Evolutionary conservation across 192 early-diverging fungal species (phyloP), one percentile per base, ranked within the genome.

Genomic region (Coemansia sp.): DNA sequence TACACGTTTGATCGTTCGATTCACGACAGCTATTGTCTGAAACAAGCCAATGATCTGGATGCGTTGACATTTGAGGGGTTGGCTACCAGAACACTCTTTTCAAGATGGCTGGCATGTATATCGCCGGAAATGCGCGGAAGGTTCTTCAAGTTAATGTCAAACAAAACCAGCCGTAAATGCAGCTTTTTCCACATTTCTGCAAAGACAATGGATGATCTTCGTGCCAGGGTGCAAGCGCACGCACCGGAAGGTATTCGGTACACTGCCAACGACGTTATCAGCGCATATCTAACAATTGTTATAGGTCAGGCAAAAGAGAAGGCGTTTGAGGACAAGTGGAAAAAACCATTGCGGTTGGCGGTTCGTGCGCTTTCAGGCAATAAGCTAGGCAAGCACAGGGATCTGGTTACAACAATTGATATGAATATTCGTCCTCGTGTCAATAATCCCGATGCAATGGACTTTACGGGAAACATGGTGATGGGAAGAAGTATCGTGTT

Each of bases 51-150:
- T 57, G 11, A 8, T 9, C 55, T 57, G 19, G 55, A 57, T 1
- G 10, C 9, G 2, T 11, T 16, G 25, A 25, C 11, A 5, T 13
- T 38, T 14, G 10, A 57, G 0, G 20, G 13, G 1, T 11, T 37
- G 20, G 32, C 55, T 5, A 38, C 55, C 4, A 39, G 11, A 25
- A 37, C 25, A 3, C 13, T 37, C 0, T 5, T 57, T 11, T 37
- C 55, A 4, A 57, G 37, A 14, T 57, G 20, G 19, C 39, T 75
- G 42, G 62, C 67, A 0, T 56, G 63, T 64, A 44, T 69, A 40
- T 68, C 72, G 11, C 72, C 72, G 12, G 63, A 62, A 16, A 39
- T 44, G 1, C 72, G 72, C 0, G 72, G 49, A 5, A 17, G 5
- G 11, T 0, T 65, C 5, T 32, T 65, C 0, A n/a, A 5, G 16